phyloP scores from a whole-genome alignment of 2,329 filamentous ascomycete genomes.

The Aspergillus arachidicola region DNA sequence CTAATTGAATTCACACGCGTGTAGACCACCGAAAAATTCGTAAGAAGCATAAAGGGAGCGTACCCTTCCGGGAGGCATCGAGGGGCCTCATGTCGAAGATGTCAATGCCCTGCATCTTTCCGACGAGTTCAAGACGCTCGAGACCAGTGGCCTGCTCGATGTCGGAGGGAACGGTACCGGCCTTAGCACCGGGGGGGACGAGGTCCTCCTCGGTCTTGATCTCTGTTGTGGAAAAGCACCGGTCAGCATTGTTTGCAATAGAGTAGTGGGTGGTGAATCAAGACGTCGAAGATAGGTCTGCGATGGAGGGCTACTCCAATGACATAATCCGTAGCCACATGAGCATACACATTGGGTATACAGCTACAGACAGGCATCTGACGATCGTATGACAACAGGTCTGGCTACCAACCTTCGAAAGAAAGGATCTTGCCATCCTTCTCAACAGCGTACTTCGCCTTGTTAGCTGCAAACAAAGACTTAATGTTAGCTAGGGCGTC shows the following conservation, averaged over 20 bases:
- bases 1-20: background rate
- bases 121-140: constrained; percentile 96
- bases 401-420: constrained; percentile 45
- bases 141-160: constrained; percentile 95
- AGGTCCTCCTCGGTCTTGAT: constrained; percentile 83
- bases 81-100: constrained; percentile 98
- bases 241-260: constrained; percentile 17
- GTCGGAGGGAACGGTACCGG: constrained; percentile 88
- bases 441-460: constrained; percentile 45
- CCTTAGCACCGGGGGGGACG: constrained; percentile 75
- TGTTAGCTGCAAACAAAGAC: constrained; percentile 31
- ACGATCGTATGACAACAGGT: constrained; percentile 9
- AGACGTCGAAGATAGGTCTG: background rate
- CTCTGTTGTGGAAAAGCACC: constrained; percentile 59
- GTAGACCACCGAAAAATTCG: background rate
- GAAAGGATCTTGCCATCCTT: constrained; percentile 47
- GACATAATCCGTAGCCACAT: constrained; percentile 2
- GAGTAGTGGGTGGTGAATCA: background rate
- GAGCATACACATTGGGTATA: background rate
- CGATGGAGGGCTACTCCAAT: constrained; percentile 8
- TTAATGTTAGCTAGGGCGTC: constrained; percentile 27
- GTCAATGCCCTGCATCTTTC: constrained; percentile 98
- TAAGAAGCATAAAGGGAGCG: constrained; percentile 22
- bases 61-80: constrained; percentile 85
- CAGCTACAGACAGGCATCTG: constrained; percentile 16